These are phyloP conservation scores for Gnomoniopsis smithogilvyi DNA, from an alignment of 2,329 filamentous ascomycete species.

Conservation along the genomic window DNA sequence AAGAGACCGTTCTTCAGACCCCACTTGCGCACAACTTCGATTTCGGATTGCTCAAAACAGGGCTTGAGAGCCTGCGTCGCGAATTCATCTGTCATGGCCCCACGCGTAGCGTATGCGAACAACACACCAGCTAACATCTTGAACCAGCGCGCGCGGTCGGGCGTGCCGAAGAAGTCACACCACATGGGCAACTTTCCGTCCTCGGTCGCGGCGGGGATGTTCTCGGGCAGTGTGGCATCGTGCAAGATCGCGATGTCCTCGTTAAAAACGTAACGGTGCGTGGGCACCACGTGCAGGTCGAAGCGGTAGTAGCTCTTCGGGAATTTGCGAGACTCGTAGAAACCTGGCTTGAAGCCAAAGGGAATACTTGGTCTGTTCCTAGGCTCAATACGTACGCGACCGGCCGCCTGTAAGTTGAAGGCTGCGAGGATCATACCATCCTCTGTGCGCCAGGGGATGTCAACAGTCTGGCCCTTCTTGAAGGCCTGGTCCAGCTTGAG, in stretches of 20 bases:
- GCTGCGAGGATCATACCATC: constrained; percentile 67
- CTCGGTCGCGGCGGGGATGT: constrained; percentile 39
- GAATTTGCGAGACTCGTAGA: constrained; percentile 68
- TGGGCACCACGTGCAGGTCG: constrained; percentile 57
- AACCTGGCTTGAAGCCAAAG: constrained; percentile 67
- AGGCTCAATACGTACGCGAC: constrained; percentile 51
- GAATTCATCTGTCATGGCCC: constrained; percentile 50
- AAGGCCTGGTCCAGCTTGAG: constrained; percentile 55
- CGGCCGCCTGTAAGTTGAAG: constrained; percentile 60
- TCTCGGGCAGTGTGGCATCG: constrained; percentile 25
- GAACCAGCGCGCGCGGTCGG: constrained; percentile 61
- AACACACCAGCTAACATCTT: constrained; percentile 60
- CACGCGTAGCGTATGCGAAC: constrained; percentile 60
- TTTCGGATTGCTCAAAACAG: constrained; percentile 61
- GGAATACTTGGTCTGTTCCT: constrained; percentile 58
- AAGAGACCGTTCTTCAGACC: constrained; percentile 51
- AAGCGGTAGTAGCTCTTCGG: constrained; percentile 66
- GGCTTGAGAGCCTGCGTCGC: constrained; percentile 55
- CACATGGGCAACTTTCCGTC: constrained; percentile 63
- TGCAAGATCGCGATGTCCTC: constrained; percentile 21
- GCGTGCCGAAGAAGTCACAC: constrained; percentile 64
- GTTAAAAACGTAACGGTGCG: constrained; percentile 50
- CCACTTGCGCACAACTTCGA: constrained; percentile 58
- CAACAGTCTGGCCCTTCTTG: constrained; percentile 35
- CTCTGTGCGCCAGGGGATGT: constrained; percentile 53